Percentiles rank a stretch among this genome's conserved stretches.
These are phyloP conservation scores for Hyaloraphidium curvatum DNA, from an alignment of 192 early-diverging fungal genomes.

Conservation along the genomic window DNA sequence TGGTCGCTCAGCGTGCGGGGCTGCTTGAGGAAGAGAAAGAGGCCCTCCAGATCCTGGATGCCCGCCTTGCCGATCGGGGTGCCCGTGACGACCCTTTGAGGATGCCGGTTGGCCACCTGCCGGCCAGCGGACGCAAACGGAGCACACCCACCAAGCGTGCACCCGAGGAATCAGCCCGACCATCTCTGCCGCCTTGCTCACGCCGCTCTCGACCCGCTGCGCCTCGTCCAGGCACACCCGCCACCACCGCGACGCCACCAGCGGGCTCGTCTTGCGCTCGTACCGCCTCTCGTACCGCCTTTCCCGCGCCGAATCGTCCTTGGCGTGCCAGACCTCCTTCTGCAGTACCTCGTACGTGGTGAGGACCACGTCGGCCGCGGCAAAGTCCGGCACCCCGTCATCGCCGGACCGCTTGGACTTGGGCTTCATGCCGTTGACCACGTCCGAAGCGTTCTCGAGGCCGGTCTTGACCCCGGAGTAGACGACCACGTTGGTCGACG, in stretches of 20 bases:
- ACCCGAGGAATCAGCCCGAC: slow-evolving; percentile 28
- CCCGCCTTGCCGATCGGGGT: slow-evolving; percentile 25
- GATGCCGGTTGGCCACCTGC: background rate
- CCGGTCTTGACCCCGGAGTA: slow-evolving; percentile 19
- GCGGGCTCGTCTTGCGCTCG: slow-evolving; percentile 16
- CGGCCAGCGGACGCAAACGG: background rate
- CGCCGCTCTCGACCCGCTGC: slow-evolving; percentile 36
- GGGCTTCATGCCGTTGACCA: background rate
- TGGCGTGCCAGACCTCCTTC: slow-evolving; percentile 28
- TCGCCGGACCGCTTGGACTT: too few relatives aligned
- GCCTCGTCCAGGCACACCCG: slow-evolving; percentile 44
- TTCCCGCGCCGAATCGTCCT: slow-evolving; percentile 15
- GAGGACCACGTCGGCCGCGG: slow-evolving; percentile 32
- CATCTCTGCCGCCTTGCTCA: slow-evolving; percentile 29
- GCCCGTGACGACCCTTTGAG: slow-evolving; percentile 32
- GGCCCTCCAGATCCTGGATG: slow-evolving; percentile 27
- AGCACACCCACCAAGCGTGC: slow-evolving; percentile 19
- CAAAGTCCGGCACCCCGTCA: slow-evolving; percentile 12
- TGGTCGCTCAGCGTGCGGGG: slow-evolving; percentile 4
- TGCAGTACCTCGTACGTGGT: slow-evolving; percentile 33
- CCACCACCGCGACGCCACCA: slow-evolving; percentile 35
- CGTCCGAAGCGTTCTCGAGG: background rate
- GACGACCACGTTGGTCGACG: slow-evolving; percentile 14
- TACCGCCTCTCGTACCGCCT: slow-evolving; percentile 18
- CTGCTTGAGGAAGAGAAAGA: slow-evolving; percentile 26